Evolutionary conservation across 2,329 filamentous ascomycete genomes (phyloP), one percentile per base, ranked within the genome.

Genomic region (Dactylellina sp.): DNA sequence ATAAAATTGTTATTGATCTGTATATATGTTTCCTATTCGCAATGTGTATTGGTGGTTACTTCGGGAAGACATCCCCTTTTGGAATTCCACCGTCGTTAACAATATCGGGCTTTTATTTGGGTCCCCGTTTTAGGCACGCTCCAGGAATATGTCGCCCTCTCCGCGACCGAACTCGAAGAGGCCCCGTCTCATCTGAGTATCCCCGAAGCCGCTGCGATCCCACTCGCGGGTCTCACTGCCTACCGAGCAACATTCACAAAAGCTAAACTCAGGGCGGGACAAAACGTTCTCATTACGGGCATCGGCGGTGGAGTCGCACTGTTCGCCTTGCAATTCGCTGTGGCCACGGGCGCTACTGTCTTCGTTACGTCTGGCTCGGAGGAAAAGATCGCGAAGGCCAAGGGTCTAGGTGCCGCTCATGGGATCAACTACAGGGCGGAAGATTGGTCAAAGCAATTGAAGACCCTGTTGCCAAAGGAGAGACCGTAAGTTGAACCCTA

Each of bases 241-340:
- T 98, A 92, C 92, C 85, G 95, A 47, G 94, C 93, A 0, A 83
- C 96, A 46, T 87, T 95, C 57, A 90, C 87, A 5, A 98, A 98
- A 84, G 88, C 86, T 53, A 88, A 89, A 76, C 86, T 86, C 5
- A 82, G 83, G 66, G 81, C 82, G 0, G 91, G 91, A 1, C 83
- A 86, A 75, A 96, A 96, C 79, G 84, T 98, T 2, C 83, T 98
- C 32, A 83, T 98, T 44, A 97, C 94, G 2, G 94, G 94, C 0
- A 96, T 98, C 81, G 94, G 94, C 0, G 94, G 94, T 37, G 94
- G 94, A 46, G 94, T 97, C 0, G 94, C 94, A 35, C 83, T 97
- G 63, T 89, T 91, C 83, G 90, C 87, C 4, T 83, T 97, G 77
- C 85, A 92, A 80, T 96, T 96, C 81, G 93, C 88, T 9, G 88